Evolutionary conservation across 768 basidiomycete genomes (phyloP).

Genomic region (Baorangia bicolor): DNA sequence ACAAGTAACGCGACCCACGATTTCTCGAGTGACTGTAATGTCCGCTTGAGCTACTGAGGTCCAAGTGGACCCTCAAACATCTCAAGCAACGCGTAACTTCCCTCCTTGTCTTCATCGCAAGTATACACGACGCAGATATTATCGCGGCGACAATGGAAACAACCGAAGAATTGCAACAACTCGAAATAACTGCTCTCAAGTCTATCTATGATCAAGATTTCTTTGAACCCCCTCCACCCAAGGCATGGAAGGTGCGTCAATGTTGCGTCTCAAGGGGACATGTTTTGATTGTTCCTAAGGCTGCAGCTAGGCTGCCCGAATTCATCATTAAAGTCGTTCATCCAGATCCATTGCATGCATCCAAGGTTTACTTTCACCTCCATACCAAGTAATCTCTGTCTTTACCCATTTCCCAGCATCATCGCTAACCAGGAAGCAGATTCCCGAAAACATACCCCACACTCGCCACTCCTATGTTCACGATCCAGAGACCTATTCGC

Average conservation of each 20-base stretch:
- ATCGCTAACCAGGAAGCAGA: conserved; percentile 35
- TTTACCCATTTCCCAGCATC: not conserved
- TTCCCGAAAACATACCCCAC: conserved; percentile 83
- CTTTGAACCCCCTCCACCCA: conserved; percentile 68
- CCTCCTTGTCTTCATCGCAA: conserved; percentile 23
- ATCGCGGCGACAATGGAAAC: conserved; percentile 56
- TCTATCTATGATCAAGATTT: conserved; percentile 83
- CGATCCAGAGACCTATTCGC: conserved; percentile 60
- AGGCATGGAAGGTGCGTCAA: conserved; percentile 72
- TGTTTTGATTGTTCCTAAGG: conserved; percentile 39
- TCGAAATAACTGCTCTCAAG: conserved; percentile 75
- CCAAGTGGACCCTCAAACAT: conserved; percentile 58
- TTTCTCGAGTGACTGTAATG: conserved; percentile 42
- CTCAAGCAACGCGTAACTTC: conserved; percentile 47
- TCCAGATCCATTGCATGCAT: conserved; percentile 53
- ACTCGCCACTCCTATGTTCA: conserved; percentile 65
- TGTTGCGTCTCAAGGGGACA: conserved; percentile 9
- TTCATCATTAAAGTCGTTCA: conserved; percentile 74
- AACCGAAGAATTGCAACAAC: conserved; percentile 61
- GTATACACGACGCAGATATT: conserved; percentile 2
- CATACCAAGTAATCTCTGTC: conserved; percentile 57
- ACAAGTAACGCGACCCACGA: not conserved
- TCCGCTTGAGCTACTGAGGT: conserved; percentile 76
- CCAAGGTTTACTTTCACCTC: conserved; percentile 63
- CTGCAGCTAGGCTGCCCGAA: conserved; percentile 67